Conservation (phyloP, 768 basidiomycete genomes). For the Suillus fuscotomentosus region DNA sequence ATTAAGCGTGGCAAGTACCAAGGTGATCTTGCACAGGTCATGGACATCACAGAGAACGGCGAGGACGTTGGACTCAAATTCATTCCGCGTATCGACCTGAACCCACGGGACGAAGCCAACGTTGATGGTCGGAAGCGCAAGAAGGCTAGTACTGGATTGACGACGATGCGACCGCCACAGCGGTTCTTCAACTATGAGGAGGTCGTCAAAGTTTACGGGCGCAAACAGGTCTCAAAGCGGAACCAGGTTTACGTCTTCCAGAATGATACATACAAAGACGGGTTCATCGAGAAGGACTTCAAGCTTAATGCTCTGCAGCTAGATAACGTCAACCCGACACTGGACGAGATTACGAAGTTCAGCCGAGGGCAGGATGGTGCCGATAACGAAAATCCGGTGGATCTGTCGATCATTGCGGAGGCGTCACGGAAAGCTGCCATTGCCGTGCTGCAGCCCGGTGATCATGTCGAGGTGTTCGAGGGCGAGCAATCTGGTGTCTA, state of each 20-base stretch:
- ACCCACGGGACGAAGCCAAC: constrained; percentile 76
- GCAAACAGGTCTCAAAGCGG: constrained; percentile 72
- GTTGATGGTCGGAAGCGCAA: constrained; percentile 77
- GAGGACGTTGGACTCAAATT: constrained; percentile 93
- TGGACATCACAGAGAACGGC: constrained; percentile 90
- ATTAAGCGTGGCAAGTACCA: constrained; percentile 91
- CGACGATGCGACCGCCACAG: constrained; percentile 82
- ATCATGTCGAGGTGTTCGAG: constrained; percentile 96
- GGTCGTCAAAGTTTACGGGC: constrained; percentile 81
- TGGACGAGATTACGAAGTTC: constrained; percentile 96
- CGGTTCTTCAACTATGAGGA: constrained; percentile 94
- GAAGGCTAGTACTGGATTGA: constrained; percentile 48
- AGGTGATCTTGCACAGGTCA: constrained; percentile 92
- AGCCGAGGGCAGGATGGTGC: constrained; percentile 71
- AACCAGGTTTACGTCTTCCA: constrained; percentile 83
- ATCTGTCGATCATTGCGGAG: constrained; percentile 89
- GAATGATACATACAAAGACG: constrained; percentile 91
- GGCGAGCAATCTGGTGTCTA: constrained; percentile 94
- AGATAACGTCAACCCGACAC: constrained; percentile 91
- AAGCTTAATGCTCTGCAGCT: constrained; percentile 71
- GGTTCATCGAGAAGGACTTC: constrained; percentile 96
- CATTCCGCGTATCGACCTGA: constrained; percentile 96
- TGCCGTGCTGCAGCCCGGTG: constrained; percentile 93
- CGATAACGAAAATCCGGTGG: constrained; percentile 67
- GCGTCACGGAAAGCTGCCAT: constrained; percentile 90